phyloP scores from a whole-genome alignment of 345 rosid genomes.

The Raphanus raphanistrum region DNA sequence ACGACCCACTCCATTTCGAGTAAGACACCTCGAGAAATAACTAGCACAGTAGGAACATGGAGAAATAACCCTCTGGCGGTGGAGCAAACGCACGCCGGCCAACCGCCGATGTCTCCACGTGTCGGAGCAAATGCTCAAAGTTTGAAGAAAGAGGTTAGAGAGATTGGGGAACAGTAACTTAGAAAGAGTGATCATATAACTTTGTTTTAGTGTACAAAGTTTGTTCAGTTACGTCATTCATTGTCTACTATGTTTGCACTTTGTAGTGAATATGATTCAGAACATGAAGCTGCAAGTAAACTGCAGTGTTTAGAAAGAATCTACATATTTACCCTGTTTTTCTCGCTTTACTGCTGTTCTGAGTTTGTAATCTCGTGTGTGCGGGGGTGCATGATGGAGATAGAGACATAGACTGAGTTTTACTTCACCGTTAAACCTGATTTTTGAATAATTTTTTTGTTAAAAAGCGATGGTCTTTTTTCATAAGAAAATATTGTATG shows the following conservation, averaged over 20 bases:
- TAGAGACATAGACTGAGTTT: neutral
- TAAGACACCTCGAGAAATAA: neutral
- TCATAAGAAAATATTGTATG: no score
- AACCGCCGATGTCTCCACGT: neutral
- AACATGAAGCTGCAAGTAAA: constrained; percentile 4
- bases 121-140: neutral
- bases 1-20: neutral
- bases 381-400: neutral
- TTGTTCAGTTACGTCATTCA: neutral
- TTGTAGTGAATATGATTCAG: constrained; percentile 5
- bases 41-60: neutral
- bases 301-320: neutral
- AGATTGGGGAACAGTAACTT: neutral
- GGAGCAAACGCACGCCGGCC: neutral
- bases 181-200: no score
- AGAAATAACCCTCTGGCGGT: neutral
- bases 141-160: neutral
- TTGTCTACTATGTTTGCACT: neutral
- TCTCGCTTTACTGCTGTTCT: neutral
- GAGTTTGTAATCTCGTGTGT: neutral
- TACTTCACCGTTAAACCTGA: neutral
- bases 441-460: neutral
- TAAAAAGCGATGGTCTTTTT: no score
- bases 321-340: neutral
- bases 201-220: no score